Evolutionary conservation across 257 asterid species (phyloP), one percentile per base, ranked within the genome.

Genomic region (Capsicum pubescens): DNA sequence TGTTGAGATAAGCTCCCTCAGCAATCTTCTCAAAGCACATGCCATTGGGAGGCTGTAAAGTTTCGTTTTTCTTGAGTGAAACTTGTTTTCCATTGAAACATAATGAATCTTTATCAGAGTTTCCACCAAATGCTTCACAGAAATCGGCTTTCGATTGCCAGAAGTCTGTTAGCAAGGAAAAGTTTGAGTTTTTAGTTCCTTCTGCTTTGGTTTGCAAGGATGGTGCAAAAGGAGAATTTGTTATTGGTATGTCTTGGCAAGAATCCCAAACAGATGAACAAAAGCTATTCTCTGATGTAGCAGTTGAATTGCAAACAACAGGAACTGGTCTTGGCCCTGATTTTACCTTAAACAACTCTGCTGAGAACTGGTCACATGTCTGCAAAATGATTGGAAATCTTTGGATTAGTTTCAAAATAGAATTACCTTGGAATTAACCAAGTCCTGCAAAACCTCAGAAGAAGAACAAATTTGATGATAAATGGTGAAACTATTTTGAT

Each of bases 341-440:
- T 26, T 88, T 87, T 32, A 79, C 83, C 84, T 87, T 79, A 90
- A 91, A 93, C 82, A 96, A 77, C 81, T 90, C 93, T 32, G 98
- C 99, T 26, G 99, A 88, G 84, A 94, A 96, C 69, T 92, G 94
- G 85, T 96, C 98, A 79, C 99, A 96, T 2, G 83, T 85, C 99
- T 96, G 94, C 84, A 70, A 82, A 79, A 84, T 79, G 59, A 19
- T 11, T 32, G 74, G 39, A 60, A 39, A n/a, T 58, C 13, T n/a
- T 80, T 58, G 8, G 19, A 60, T 80, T 63, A 39, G n/a, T 48
- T 80, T 17, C 21, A 80, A 50, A 80, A 55, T 58, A 58, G 55
- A 71, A 42, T 8, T 9, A 36, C 55, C 79, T 68, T 67, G 11
- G 39, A 70, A 12, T 70, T 19, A 70, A 36, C 16, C 11, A 36